Base-by-base conservation (phyloP, 2,329 filamentous ascomycete genomes). In the Aspergillus oerlinghausenensis region DNA sequence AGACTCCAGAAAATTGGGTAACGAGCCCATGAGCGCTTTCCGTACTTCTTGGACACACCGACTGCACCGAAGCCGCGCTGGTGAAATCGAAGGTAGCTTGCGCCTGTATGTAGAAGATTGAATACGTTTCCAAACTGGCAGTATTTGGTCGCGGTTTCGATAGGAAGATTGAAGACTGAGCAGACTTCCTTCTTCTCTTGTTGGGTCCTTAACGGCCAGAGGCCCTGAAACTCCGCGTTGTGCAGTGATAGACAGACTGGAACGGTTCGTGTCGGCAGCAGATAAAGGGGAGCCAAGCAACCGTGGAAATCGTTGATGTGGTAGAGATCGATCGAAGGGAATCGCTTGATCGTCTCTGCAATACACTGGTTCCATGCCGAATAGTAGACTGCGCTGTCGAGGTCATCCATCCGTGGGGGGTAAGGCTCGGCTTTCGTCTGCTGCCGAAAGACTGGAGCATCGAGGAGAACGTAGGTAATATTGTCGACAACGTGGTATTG, bases 301-400 rank as follows among this genome's bases (percentile, higher is more conserved):
- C 84, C 84, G 60, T 87, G 84, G 65, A 86, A 87, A 65, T 85
- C 84, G 70, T 87, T 87, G 68, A 86, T 84, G 65, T 87, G 84
- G 67, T 87, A 87, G 14, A 87, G 67, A 63, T 86, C 83, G 56
- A 85, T 76, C 0, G 82, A 79, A 0, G 82, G 79, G 67, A 88
- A 88, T 17, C 86, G 81, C 55, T 80, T 79, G 62, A 87, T 81
- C 1, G 84, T 75, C 62, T 85, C 79, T 4, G 85, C 84, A 63
- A 88, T 87, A 67, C 86, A 88, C 68, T 84, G 83, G 61, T 88
- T 88, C 86, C 86, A 88, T 2, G 84, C 84, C 1, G 84, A 87
- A 67, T 88, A 88, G 70, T 87, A 86, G 50, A 88, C 83, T 10
- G 86, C 86, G 60, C 81, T 84, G 60, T 86, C 84, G 52, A 88